phyloP scores from a whole-genome alignment of 108 stramenopile genomes.

The Fragilariopsis cylindrus region DNA sequence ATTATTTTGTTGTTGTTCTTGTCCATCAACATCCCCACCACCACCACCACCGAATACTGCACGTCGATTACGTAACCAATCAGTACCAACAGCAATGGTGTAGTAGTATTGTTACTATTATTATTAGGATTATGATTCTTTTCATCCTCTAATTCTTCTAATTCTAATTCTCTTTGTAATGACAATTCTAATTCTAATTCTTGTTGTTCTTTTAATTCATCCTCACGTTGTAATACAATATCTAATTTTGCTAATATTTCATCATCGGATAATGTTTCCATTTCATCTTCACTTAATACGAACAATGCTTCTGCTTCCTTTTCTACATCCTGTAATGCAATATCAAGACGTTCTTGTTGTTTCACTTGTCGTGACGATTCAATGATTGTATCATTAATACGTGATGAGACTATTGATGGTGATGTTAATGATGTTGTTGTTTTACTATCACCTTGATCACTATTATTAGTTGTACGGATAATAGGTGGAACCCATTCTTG shows the following conservation, averaged over 20 bases:
- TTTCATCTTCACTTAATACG: conserved; percentile 18
- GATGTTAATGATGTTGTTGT: conserved; percentile 9
- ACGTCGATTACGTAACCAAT: conserved; percentile 77
- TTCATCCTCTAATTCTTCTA: not conserved
- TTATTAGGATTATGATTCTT: not conserved
- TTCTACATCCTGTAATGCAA: not conserved
- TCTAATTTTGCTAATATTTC: conserved; percentile 28
- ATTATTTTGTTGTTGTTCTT: conserved; percentile 23
- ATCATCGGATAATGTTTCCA: conserved; percentile 23
- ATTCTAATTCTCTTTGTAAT: not conserved
- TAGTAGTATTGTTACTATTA: not conserved
- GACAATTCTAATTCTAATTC: conserved; percentile 21
- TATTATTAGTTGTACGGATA: conserved; percentile 36
- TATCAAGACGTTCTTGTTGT: conserved; percentile 16
- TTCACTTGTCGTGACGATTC: not conserved
- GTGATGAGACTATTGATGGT: not conserved
- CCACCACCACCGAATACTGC: conserved; percentile 18
- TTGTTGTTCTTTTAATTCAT: conserved; percentile 40
- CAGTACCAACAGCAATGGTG: conserved; percentile 41
- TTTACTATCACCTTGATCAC: conserved; percentile 7
- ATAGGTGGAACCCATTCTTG: conserved; percentile 67
- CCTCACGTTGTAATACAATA: conserved; percentile 19
- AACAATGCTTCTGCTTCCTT: conserved; percentile 29
- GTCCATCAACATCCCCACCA: conserved; percentile 10
- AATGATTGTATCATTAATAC: not conserved